Conservation (phyloP, 176 grass and related monocot genomes). For the Musa itinerans region DNA sequence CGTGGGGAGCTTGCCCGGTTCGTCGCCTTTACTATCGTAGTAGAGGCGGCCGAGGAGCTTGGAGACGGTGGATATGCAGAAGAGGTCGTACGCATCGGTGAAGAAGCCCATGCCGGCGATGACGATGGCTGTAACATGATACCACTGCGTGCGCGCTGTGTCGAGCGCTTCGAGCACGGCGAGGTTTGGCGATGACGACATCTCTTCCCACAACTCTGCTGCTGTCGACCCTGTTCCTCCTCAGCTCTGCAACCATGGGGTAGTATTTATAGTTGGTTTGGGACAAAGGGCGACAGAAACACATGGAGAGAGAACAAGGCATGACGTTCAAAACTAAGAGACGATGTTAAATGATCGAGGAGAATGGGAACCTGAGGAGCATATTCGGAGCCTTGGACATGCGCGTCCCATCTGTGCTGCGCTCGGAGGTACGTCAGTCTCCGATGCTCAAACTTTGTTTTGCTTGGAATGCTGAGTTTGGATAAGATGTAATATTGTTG, state of each 20-base stretch:
- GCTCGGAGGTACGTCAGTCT: no score
- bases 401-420: background rate
- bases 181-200: slow-evolving; percentile 22
- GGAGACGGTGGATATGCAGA: slow-evolving; percentile 28
- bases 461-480: no score
- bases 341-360: background rate
- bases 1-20: slow-evolving; percentile 12
- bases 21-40: background rate
- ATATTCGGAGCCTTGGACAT: background rate
- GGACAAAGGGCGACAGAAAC: background rate
- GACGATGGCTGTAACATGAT: slow-evolving; percentile 49
- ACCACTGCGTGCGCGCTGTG: slow-evolving; percentile 50
- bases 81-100: slow-evolving; percentile 24
- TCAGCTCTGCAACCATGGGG: background rate
- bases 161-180: slow-evolving; percentile 52
- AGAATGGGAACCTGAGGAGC: background rate
- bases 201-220: background rate
- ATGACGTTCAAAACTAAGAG: background rate
- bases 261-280: background rate
- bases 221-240: background rate
- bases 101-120: slow-evolving; percentile 29
- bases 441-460: no score
- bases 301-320: background rate
- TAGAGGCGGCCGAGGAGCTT: slow-evolving; percentile 60
- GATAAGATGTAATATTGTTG: no score